Base-by-base conservation (phyloP, 805 yeast genomes). In the Pichia deserticola region DNA sequence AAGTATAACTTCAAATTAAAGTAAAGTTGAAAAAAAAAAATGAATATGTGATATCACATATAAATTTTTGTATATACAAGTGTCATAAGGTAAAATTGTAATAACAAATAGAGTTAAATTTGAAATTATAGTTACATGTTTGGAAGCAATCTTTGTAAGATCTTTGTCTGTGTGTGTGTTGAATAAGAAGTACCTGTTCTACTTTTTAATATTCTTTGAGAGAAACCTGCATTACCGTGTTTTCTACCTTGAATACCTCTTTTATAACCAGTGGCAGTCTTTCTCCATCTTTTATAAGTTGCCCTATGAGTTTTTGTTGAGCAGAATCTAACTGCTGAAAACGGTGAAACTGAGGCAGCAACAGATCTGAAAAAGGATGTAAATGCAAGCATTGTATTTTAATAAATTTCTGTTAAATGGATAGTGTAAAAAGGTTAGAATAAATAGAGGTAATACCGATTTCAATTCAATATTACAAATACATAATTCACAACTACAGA, bases 161-260 rank as follows among this genome's bases (percentile, higher is more conserved):
- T 83, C 60, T 77, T 78, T 45, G 78, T 70, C 60, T 84, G 89
- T 28, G 74, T 69, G 28, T 73, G 70, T 33, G 68, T 73, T 38
- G 81, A 87, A 57, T 68, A 63, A 7, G 74, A 78, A 57, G 75
- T 84, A 33, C 80, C 84, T 56, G 81, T 77, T 66, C 84, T 73
- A 58, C 75, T 75, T 52, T 78, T 71, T 60, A 85, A 68, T 29
- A 77, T 73, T 46, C 82, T 74, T 39, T 78, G 70, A 34, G 89
- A 76, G 84, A 93, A 90, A 27, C 96, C 90, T 1, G 89, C 87
- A 61, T 90, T 90, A 45, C 97, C 97, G 65, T 90, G 97, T 57
- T 86, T 85, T 71, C 96, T 79, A 10, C 96, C 95, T 25, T 95
- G 85, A 58, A 81, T 79, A 54, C 76, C 90, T 62, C 88, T 72